Evolutionary conservation across 805 yeast species (phyloP), one percentile per base, ranked within the genome.

Genomic region (Spencermartinsiella europaea): DNA sequence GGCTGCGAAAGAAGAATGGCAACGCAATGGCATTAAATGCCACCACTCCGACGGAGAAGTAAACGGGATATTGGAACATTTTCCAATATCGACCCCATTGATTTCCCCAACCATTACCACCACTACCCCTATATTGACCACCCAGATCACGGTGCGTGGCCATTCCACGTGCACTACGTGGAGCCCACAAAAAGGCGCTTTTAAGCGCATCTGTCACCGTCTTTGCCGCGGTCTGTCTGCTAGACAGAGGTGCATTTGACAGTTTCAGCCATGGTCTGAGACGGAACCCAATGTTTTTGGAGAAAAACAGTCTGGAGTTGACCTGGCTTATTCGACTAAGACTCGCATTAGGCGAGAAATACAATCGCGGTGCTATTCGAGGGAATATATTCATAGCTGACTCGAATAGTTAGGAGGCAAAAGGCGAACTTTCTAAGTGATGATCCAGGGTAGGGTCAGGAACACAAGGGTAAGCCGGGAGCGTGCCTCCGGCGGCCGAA

Each of bases 1-100:
- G 79, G 48, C 77, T 65, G 12, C 76, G 67, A 62, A 84, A 77
- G 10, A 86, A 40, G 22, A 65, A 69, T 2, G 85, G 85, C 33
- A 71, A 41, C 5, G 54, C 60, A 38, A 58, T 63, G 40, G 60
- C 53, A 50, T 59, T 61, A 40, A 61, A 59, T 2, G 60, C 59
- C 0, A 64, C 34, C 1, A 62, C 63, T 12, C 60, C 67, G 8
- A 50, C 62, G 5, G 67, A 50, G 47, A 63, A 60, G 16, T 53
- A 43, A 15, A 65, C 19, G 10, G 67, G 68, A 4, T 44, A 48
- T 37, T 51, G 46, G 45, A 48, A 58, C 27, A 36, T 21, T 34
- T 48, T 21, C 54, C 53, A 52, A 41, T 40, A 48, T 37, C 36
- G 41, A 31, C 46, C 15, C 38, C 31, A 22, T 21, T 42, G 42